These are phyloP conservation scores for Acer negundo DNA, from an alignment of 345 rosid genomes.

Conservation along the genomic window DNA sequence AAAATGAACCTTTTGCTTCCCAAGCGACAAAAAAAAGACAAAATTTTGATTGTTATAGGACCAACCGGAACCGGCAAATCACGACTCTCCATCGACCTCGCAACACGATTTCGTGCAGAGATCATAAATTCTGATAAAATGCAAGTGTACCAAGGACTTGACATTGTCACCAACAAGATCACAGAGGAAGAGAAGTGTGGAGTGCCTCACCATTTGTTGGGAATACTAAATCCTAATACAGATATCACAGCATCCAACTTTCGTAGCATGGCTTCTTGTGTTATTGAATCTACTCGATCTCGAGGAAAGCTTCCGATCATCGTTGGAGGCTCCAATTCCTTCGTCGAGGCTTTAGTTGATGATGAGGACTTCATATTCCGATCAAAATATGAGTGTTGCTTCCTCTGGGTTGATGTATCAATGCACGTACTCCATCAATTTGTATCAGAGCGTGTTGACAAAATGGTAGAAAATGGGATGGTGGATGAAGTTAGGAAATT, in stretches of 20 bases:
- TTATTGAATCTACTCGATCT: slow-evolving; percentile 43
- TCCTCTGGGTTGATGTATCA: slow-evolving; percentile 75
- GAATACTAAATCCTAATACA: slow-evolving; percentile 33
- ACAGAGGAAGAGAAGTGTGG: slow-evolving; percentile 56
- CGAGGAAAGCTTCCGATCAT: slow-evolving; percentile 65
- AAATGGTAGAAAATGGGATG: slow-evolving; percentile 72
- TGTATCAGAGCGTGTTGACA: slow-evolving; percentile 64
- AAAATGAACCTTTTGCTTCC: slow-evolving; percentile 35
- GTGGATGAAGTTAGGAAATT: slow-evolving; percentile 61
- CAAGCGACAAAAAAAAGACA: slow-evolving; percentile 51
- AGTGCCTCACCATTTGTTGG: slow-evolving; percentile 79
- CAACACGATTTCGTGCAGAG: slow-evolving; percentile 60
- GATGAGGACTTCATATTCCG: slow-evolving; percentile 33
- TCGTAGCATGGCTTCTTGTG: slow-evolving; percentile 43
- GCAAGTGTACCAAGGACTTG: slow-evolving; percentile 62
- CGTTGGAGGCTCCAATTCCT: slow-evolving; percentile 87
- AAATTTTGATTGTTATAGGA: slow-evolving; percentile 70
- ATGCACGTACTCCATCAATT: slow-evolving; percentile 47
- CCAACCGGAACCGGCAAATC: slow-evolving; percentile 90
- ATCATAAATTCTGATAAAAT: slow-evolving; percentile 83
- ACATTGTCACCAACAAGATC: slow-evolving; percentile 69
- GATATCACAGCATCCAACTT: slow-evolving; percentile 60
- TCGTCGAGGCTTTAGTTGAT: slow-evolving; percentile 59
- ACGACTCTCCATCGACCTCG: slow-evolving; percentile 74
- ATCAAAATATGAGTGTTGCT: slow-evolving; percentile 59